Evolutionary conservation across 208 protist genomes (phyloP).

Genomic region (Trypanosoma mega): DNA sequence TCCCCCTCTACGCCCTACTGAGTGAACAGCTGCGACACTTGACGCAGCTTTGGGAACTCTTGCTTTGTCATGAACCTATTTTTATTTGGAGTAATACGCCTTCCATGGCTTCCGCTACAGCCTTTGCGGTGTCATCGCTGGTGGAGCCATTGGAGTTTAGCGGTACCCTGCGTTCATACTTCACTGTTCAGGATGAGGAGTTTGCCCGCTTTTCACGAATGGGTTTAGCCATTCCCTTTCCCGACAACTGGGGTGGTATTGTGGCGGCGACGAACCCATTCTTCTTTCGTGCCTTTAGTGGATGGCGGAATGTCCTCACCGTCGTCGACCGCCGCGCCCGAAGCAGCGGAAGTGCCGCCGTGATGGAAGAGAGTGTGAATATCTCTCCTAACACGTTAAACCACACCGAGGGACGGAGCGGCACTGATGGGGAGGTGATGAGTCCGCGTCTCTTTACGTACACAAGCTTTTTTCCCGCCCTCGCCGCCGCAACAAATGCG

Average conservation of each 20-base stretch:
- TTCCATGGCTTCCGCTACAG: constrained; percentile 62
- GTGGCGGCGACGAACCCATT: constrained; percentile 82
- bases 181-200: constrained; percentile 81
- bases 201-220: constrained; percentile 59
- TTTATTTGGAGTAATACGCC: constrained; percentile 82
- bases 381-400: too few relatives aligned
- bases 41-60: constrained; percentile 80
- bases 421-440: too few relatives aligned
- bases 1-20: constrained; percentile 74
- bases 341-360: constrained; percentile 17
- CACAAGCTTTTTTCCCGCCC: constrained; percentile 18
- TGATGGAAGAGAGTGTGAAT: background rate
- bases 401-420: too few relatives aligned
- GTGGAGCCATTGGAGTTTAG: constrained; percentile 72
- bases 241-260: constrained; percentile 40
- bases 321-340: constrained; percentile 53
- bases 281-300: constrained; percentile 74
- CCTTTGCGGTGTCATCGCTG: constrained; percentile 69
- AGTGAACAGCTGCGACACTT: constrained; percentile 69
- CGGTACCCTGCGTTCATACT: constrained; percentile 68
- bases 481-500: constrained; percentile 14
- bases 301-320: constrained; percentile 66
- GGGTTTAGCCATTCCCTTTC: constrained; percentile 71
- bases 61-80: constrained; percentile 77
- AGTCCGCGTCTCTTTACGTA: constrained; percentile 25